Conservation (phyloP, 225 moss, liverwort and hornwort genomes). For the Marchantia polymorpha region DNA sequence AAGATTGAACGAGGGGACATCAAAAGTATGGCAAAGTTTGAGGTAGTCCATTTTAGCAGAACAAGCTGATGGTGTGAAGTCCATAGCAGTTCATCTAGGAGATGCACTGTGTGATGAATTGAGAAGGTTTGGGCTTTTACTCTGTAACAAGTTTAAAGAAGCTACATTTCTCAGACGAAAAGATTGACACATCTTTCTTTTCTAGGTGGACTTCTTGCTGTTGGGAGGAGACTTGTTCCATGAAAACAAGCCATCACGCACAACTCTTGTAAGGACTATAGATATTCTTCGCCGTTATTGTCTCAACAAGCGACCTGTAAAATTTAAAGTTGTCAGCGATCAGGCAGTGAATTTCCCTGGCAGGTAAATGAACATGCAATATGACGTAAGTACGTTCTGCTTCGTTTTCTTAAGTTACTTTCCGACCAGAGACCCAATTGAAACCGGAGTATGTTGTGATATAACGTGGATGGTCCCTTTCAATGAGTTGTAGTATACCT, state of each 20-base stretch:
- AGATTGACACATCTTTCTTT: background rate
- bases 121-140: background rate
- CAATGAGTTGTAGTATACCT: background rate
- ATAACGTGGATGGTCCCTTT: background rate
- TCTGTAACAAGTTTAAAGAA: background rate
- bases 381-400: background rate
- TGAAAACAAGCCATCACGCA: constrained; percentile 98
- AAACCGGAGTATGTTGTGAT: background rate
- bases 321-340: constrained; percentile 97
- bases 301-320: constrained; percentile 82
- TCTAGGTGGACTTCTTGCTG: constrained; percentile 91
- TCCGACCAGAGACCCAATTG: background rate
- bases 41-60: background rate
- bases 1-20: no score
- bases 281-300: constrained; percentile 96
- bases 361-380: constrained; percentile 37
- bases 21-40: background rate
- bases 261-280: constrained; percentile 86
- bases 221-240: constrained; percentile 97
- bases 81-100: no score
- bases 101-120: background rate
- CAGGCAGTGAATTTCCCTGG: constrained; percentile 96
- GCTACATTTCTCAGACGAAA: background rate
- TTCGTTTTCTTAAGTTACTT: background rate
- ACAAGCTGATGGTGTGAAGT: background rate